phyloP scores from a whole-genome alignment of 2,329 filamentous ascomycete genomes.

The Epichloe brachyelytri region DNA sequence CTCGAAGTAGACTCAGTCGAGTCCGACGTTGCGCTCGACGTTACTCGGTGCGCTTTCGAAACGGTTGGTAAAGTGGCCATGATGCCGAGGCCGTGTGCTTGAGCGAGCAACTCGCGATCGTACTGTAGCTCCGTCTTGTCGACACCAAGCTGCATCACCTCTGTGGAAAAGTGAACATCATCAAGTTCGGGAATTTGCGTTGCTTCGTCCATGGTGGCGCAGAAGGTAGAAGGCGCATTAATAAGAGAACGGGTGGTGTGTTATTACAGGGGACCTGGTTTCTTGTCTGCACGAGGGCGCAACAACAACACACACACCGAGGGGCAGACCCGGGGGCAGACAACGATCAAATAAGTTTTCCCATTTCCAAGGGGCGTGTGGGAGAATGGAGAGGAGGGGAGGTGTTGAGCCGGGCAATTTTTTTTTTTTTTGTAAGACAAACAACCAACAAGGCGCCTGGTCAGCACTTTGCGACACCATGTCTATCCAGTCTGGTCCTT shows the following conservation, averaged over 20 bases:
- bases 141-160: conserved; percentile 24
- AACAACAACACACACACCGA: neutral
- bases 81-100: conserved; percentile 24
- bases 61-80: conserved; percentile 12
- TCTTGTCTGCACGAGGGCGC: neutral
- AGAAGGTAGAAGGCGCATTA: neutral
- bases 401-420: neutral
- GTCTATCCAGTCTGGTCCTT: no score
- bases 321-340: neutral
- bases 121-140: conserved; percentile 25
- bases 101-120: conserved; percentile 24
- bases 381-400: neutral
- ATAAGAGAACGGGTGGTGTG: neutral
- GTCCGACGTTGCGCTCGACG: conserved; percentile 28
- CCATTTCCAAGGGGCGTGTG: neutral
- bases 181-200: conserved; percentile 24
- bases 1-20: conserved; percentile 28
- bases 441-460: no score
- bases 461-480: no score
- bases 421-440: no score
- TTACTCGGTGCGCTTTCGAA: conserved; percentile 21
- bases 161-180: conserved; percentile 25
- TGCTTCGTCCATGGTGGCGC: conserved; percentile 4
- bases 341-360: conserved; percentile 4
- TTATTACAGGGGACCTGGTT: neutral